Evolutionary conservation across 192 early-diverging fungal genomes (phyloP).

Genomic region (Rhizoclosmatium globosum): DNA sequence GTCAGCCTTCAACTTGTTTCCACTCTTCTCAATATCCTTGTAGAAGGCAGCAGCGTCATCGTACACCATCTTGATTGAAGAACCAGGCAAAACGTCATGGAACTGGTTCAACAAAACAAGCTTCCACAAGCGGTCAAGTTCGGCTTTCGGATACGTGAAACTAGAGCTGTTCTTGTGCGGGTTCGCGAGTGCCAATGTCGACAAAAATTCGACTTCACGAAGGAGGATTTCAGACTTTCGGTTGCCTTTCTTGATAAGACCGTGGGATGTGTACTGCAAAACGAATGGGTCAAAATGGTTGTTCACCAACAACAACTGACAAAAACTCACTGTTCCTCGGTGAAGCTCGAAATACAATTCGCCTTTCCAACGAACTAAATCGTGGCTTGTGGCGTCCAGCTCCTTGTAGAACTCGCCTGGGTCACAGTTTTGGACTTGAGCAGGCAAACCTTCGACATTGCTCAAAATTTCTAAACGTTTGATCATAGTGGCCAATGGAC

Average conservation of each 20-base stretch:
- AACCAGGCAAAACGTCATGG: conserved; percentile 96
- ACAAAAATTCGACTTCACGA: conserved; percentile 83
- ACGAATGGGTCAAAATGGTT: too few species aligned
- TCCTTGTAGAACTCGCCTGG: conserved; percentile 88
- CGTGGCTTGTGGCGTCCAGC: conserved; percentile 72
- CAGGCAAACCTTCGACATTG: conserved; percentile 78
- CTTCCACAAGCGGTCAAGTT: conserved; percentile 89
- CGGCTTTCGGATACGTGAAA: conserved; percentile 71
- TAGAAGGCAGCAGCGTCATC: conserved; percentile 76
- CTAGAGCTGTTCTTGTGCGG: neutral
- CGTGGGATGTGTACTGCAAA: conserved; percentile 87
- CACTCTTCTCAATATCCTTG: conserved; percentile 48
- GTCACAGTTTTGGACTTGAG: conserved; percentile 76
- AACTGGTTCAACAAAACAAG: conserved; percentile 93
- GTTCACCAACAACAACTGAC: too few species aligned
- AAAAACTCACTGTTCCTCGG: conserved; percentile 80
- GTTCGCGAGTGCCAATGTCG: conserved; percentile 53
- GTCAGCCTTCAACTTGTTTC: conserved; percentile 39
- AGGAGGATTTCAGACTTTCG: conserved; percentile 85
- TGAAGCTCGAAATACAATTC: conserved; percentile 98
- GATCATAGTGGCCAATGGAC: conserved; percentile 83
- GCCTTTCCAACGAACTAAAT: conserved; percentile 89
- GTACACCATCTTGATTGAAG: conserved; percentile 90
- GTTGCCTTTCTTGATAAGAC: conserved; percentile 84
- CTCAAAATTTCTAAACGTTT: conserved; percentile 81